Base-by-base conservation (phyloP, 1,139 yeast genomes). In the Geotrichum citri-aurantii region DNA sequence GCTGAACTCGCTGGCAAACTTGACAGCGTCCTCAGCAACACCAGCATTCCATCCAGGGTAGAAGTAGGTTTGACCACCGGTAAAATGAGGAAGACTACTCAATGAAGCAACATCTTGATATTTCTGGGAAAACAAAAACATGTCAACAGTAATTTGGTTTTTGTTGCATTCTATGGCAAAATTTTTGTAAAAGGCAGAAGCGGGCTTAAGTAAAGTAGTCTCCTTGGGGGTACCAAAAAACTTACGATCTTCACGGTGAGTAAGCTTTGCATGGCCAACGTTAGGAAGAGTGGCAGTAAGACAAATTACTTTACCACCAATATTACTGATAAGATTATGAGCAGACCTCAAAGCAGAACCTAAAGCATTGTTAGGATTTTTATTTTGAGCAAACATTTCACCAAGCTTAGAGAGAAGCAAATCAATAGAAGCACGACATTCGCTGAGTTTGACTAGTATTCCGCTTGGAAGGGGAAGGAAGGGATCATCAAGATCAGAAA, bases 151-250 rank as follows among this genome's bases (percentile, higher is more conserved):
- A 55, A 93, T 88, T 75, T 92, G 97, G 24, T 86, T 79, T 65
- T 95, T 88, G 77, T 90, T 91, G 78, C 98, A 93, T 63, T 90
- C 96, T 53, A 93, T 96, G 10, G 99, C 97, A 76, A 93, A 92
- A 50, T 89, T 81, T 76, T 91, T 91, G 79, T 93, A 93, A 73
- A 93, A 93, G 37, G 89, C 79, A 71, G 87, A 90, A 60, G 91
- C 95, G 24, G 96, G 81, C 51, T 82, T 79, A 69, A 92, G 79
- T 50, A 87, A 81, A 63, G 85, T 80, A n/a, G 92, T 82, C 75
- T 93, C 99, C 71, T 89, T 92, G 57, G 89, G 79, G 65, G 92
- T 89, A 58, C 92, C 93, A n/a, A 85, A 77, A 63, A 84, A 83
- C 59, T 83, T 79, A 53, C 83, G 82, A 73, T 92, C 97, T 68